Base-by-base conservation (phyloP, 495 filamentous ascomycete species). In the Aspergillus homomorphus region DNA sequence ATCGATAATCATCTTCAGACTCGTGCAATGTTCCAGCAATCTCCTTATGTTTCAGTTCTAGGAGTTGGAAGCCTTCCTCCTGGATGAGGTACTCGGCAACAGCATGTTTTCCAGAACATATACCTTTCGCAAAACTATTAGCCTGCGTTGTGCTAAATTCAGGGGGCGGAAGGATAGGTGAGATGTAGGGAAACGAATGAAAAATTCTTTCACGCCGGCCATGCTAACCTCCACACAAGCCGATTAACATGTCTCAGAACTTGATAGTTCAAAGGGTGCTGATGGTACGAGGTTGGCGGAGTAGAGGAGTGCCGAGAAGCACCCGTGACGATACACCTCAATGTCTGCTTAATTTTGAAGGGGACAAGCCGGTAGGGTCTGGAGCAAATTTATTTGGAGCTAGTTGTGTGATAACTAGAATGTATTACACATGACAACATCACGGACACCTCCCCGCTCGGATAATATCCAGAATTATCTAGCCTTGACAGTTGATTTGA, bases 31-130 rank as follows among this genome's bases (percentile, higher is more conserved):
- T 57, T 21, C 46, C 53, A 20, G 64, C 43, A 5, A 55, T 52
- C 28, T 53, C 48, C 43, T 59, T 71, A 33, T 41, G 62, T 26
- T 59, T 57, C 24, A 79, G 60, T 58, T 73, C 67, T 20, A 77
- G 65, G 26, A 75, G 68, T 53, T 66, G 82, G 66, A 97, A 98
- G 23, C 81, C 87, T 67, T 96, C 85, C 43, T 89, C 76, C 23
- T 88, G 74, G 57, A 90, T 82, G 14, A 98, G 82, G 66, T 92
- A 96, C 28, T 88, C 78, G 49, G 92, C 91, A 45, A 97, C 86
- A 12, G 90, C 88, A 64, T 84, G 83, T 73, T 96, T 96, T 58
- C 94, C 94, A 28, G 93, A 86, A 71, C 91, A 96, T 56, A 96
- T 90, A 56, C 88, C 92, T 95, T 66, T 23, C 28, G 2, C 66